A percentile compares a stretch with the other conserved stretches of the same genome.
Conservation (phyloP, 1,139 yeast genomes). For the Blastobotrys arbuscula region DNA sequence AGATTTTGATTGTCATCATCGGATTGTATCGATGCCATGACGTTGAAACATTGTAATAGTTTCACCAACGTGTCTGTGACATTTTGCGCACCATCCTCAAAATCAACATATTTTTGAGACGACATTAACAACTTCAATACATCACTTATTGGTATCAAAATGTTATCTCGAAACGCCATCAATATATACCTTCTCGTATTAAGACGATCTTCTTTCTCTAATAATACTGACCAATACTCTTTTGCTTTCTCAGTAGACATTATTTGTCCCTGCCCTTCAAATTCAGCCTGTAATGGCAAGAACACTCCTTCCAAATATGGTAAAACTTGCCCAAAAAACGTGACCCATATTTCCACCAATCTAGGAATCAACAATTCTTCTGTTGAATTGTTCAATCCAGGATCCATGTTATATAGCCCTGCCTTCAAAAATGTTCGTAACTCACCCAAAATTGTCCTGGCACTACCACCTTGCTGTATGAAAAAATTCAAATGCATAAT, state of each 20-base stretch:
- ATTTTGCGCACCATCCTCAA: constrained; percentile 12
- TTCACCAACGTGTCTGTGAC: constrained; percentile 35
- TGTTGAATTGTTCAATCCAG: constrained; percentile 19
- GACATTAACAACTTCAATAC: constrained; percentile 45
- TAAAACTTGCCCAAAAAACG: constrained; percentile 47
- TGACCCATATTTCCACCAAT: constrained; percentile 46
- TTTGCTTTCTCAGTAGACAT: constrained; percentile 30
- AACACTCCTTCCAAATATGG: constrained; percentile 57
- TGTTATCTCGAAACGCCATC: constrained; percentile 34
- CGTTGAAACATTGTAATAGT: constrained; percentile 53
- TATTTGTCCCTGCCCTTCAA: constrained; percentile 38
- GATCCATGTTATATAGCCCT: constrained; percentile 43
- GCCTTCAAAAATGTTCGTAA: constrained; percentile 43
- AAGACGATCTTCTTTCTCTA: constrained; percentile 26
- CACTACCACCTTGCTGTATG: constrained; percentile 37
- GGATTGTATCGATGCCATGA: constrained; percentile 46
- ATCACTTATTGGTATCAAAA: constrained; percentile 34
- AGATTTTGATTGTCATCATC: constrained; percentile 48
- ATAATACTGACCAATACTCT: constrained; percentile 38
- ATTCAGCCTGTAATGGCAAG: constrained; percentile 52
- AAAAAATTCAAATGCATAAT: constrained; percentile 43
- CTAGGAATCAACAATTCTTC: constrained; percentile 28
- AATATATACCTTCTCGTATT: constrained; percentile 33
- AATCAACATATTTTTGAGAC: constrained; percentile 22
- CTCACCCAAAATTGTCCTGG: constrained; percentile 40